A percentile compares a stretch with the other conserved stretches of the same genome.
Evolutionary conservation across 805 yeast species (phyloP).

Genomic region (Monosporozyma yasuniensis): DNA sequence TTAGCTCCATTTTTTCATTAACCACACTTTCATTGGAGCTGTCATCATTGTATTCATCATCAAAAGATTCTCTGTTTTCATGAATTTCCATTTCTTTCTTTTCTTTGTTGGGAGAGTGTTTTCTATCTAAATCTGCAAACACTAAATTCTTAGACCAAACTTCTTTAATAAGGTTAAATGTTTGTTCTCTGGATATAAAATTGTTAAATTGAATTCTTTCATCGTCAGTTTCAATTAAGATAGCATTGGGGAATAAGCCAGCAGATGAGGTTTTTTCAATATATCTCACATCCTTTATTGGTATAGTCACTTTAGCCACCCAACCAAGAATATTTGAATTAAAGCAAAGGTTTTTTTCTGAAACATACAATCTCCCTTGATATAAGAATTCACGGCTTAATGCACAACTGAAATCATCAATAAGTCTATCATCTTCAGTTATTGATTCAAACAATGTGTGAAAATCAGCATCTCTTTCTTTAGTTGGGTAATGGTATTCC

Average conservation of each 20-base stretch:
- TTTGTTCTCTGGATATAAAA: slow-evolving; percentile 72
- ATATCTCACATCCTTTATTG: slow-evolving; percentile 54
- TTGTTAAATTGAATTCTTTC: slow-evolving; percentile 77
- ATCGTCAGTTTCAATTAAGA: slow-evolving; percentile 54
- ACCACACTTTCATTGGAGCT: neutral
- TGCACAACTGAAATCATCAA: slow-evolving; percentile 86
- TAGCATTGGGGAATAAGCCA: slow-evolving; percentile 87
- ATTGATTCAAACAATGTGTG: slow-evolving; percentile 64
- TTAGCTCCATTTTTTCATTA: neutral
- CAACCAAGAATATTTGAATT: slow-evolving; percentile 77
- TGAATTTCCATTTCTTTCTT: slow-evolving; percentile 8
- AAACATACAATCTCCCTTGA: slow-evolving; percentile 80
- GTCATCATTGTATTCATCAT: slow-evolving; percentile 16
- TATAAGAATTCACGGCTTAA: slow-evolving; percentile 74
- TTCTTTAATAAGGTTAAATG: slow-evolving; percentile 58
- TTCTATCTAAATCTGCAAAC: slow-evolving; percentile 6
- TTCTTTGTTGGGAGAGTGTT: slow-evolving; percentile 20
- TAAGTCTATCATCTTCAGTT: slow-evolving; percentile 57
- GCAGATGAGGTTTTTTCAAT: slow-evolving; percentile 76
- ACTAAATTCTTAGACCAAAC: slow-evolving; percentile 48
- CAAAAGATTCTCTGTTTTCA: slow-evolving; percentile 20
- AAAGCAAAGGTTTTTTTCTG: slow-evolving; percentile 74
- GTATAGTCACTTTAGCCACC: slow-evolving; percentile 72
- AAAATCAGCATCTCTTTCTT: slow-evolving; percentile 61
- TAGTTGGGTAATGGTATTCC: slow-evolving; percentile 53